A percentile compares a stretch with the other conserved stretches of the same genome.
phyloP scores from a whole-genome alignment of 371 early-diverging fungal species.

The Circinella umbellata region DNA sequence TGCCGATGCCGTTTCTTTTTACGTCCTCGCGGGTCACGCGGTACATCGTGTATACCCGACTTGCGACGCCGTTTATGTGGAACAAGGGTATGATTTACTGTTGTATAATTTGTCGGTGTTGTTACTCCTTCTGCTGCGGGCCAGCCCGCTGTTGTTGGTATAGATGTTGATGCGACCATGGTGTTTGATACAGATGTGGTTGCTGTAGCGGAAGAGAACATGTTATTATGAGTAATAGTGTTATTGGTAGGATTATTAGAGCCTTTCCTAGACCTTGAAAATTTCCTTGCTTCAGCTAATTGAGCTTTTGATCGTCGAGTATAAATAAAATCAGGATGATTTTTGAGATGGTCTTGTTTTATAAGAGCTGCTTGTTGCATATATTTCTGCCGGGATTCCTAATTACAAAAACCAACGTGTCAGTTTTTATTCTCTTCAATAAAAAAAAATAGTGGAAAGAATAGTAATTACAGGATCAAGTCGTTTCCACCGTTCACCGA shows the following conservation, averaged over 20 bases:
- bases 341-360: conserved; percentile 63
- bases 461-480: conserved; percentile 6
- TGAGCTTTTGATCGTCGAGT: conserved; percentile 66
- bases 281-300: conserved; percentile 52
- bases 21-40: conserved; percentile 55
- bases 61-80: conserved; percentile 13
- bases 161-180: neutral
- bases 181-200: neutral
- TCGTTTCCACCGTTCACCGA: conserved; percentile 59
- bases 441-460: conserved; percentile 6
- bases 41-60: conserved; percentile 27
- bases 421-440: neutral
- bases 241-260: neutral
- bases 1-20: conserved; percentile 73
- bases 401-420: neutral
- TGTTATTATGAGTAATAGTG: neutral
- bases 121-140: neutral
- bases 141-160: neutral
- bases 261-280: conserved; percentile 26
- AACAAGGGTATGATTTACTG: conserved; percentile 6
- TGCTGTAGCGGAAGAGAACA: neutral
- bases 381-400: conserved; percentile 43
- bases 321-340: conserved; percentile 66
- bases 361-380: conserved; percentile 47
- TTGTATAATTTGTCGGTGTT: neutral